Conservation (phyloP, 2,329 filamentous ascomycete species). For the Rasamsonia emersonii region DNA sequence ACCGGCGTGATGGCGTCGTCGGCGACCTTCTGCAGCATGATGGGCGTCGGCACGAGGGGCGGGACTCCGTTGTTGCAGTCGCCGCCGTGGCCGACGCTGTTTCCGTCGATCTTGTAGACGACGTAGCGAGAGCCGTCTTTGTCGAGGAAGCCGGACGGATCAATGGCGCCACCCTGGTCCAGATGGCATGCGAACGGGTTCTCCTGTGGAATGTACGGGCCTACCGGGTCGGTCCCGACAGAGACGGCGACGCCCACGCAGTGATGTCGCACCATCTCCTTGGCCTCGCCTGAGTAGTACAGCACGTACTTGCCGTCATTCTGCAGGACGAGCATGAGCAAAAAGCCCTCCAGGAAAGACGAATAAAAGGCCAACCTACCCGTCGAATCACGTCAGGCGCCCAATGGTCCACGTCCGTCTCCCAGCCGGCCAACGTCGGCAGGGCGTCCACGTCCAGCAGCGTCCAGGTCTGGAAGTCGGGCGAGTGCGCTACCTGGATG, state of each 20-base stretch:
- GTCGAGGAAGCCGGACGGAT: slow-evolving; percentile 53
- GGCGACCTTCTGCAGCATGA: slow-evolving; percentile 32
- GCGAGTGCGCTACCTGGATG: slow-evolving; percentile 47
- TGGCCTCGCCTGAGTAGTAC: slow-evolving; percentile 49
- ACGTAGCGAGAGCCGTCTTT: slow-evolving; percentile 48
- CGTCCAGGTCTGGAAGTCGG: slow-evolving; percentile 41
- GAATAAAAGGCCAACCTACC: slow-evolving; percentile 15
- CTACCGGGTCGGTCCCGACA: slow-evolving; percentile 29
- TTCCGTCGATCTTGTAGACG: slow-evolving; percentile 60
- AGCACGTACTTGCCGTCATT: slow-evolving; percentile 48
- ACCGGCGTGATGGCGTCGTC: slow-evolving; percentile 45
- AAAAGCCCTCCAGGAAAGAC: slow-evolving; percentile 3
- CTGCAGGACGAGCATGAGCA: slow-evolving; percentile 10
- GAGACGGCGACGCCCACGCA: slow-evolving; percentile 53
- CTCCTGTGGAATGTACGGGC: slow-evolving; percentile 45
- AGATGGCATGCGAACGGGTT: slow-evolving; percentile 46
- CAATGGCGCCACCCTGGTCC: slow-evolving; percentile 52
- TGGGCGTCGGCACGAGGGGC: slow-evolving; percentile 27
- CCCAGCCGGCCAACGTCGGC: slow-evolving; percentile 47
- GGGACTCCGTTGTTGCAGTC: slow-evolving; percentile 38
- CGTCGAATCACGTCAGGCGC: slow-evolving; percentile 52
- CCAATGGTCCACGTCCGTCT: slow-evolving; percentile 48
- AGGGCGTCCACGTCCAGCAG: slow-evolving; percentile 47
- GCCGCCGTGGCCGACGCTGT: slow-evolving; percentile 42
- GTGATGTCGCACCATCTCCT: slow-evolving; percentile 35